A percentile compares a stretch with the other conserved stretches of the same genome.
Evolutionary conservation across 176 grass and related monocot species (phyloP).

Genomic region (Hsuehochloa calcarea): DNA sequence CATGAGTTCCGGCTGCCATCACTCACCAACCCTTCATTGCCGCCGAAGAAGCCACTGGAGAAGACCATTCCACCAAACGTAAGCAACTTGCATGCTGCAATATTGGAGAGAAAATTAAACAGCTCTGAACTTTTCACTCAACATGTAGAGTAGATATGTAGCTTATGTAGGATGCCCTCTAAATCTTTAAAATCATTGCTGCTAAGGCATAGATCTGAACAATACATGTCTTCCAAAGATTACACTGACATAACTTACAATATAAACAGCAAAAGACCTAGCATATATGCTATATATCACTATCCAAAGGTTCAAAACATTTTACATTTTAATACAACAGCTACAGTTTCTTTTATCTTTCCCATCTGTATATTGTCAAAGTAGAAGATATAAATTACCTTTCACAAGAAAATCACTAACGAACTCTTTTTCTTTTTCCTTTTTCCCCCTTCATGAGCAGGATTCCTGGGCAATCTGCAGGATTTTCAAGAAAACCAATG

Average conservation of each 20-base stretch:
- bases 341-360: slow-evolving; percentile 3
- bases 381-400: neutral
- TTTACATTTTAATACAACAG: neutral
- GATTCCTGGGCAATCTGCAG: slow-evolving; percentile 95
- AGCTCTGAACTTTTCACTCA: neutral
- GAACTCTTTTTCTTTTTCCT: neutral
- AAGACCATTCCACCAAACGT: slow-evolving; percentile 86
- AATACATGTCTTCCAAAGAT: neutral
- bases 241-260: slow-evolving; percentile 8
- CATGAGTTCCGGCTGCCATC: slow-evolving; percentile 91
- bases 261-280: neutral
- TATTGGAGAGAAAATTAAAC: slow-evolving; percentile 4
- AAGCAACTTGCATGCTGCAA: slow-evolving; percentile 39
- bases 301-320: neutral
- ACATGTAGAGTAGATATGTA: neutral
- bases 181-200: neutral
- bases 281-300: neutral
- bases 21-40: slow-evolving; percentile 52
- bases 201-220: neutral
- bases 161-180: neutral
- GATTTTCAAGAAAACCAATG: slow-evolving; percentile 96
- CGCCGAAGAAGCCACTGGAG: slow-evolving; percentile 71
- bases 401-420: slow-evolving; percentile 14
- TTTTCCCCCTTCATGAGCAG: slow-evolving; percentile 48
- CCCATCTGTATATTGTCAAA: neutral